Percentiles rank a stretch among this genome's conserved stretches.
phyloP scores from a whole-genome alignment of 345 rosid species.

The Theobroma cacao region DNA sequence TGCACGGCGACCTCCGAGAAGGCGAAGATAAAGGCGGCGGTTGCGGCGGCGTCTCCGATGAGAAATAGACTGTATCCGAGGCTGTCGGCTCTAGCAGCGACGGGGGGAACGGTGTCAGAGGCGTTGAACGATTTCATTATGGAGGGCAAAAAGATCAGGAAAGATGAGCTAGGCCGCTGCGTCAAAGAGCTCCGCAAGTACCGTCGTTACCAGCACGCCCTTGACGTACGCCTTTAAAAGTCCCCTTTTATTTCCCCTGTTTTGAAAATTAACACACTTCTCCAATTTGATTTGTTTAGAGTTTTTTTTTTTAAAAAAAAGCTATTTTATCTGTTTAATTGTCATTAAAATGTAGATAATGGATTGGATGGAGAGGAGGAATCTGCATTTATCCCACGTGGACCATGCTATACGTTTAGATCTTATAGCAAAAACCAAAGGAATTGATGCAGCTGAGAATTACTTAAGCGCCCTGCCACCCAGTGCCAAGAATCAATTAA shows the following conservation, averaged over 20 bases:
- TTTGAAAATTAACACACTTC: neutral
- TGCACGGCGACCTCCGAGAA: conserved; percentile 22
- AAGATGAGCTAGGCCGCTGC: conserved; percentile 38
- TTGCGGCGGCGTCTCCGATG: neutral
- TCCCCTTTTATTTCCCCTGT: neutral
- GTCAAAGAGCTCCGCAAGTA: conserved; percentile 56
- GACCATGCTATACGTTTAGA: conserved; percentile 58
- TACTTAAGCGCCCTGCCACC: conserved; percentile 44
- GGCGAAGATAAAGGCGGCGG: conserved; percentile 15
- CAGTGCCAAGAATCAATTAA: conserved; percentile 25
- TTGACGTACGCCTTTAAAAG: conserved; percentile 48
- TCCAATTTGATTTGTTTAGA: neutral
- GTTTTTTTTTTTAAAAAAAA: neutral
- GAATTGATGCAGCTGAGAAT: conserved; percentile 56
- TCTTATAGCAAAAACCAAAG: conserved; percentile 59
- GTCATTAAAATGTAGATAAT: conserved; percentile 39
- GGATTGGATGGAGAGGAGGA: conserved; percentile 82
- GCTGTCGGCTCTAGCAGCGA: conserved; percentile 47
- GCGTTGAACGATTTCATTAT: conserved; percentile 46
- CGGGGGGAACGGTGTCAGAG: conserved; percentile 46
- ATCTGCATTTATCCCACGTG: conserved; percentile 30
- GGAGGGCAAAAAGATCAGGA: conserved; percentile 47
- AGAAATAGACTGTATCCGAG: conserved; percentile 35
- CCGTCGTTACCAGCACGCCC: conserved; percentile 51
- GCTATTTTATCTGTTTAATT: neutral